Percentiles rank a stretch among this genome's conserved stretches.
phyloP scores from a whole-genome alignment of 345 rosid species.

The Arabidopsis arenosa region DNA sequence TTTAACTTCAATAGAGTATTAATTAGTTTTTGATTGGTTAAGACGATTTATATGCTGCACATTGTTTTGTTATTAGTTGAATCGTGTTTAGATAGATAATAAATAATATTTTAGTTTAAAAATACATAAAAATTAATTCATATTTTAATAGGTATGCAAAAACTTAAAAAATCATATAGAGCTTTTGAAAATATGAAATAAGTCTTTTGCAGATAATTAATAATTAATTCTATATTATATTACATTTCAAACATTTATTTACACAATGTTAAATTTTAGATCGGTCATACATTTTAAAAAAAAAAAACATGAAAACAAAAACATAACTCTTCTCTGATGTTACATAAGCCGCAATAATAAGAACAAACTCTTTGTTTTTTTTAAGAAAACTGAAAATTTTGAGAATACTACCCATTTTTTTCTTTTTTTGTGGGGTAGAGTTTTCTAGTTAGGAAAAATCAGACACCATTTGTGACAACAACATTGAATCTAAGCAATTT shows the following conservation, averaged over 20 bases:
- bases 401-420: conserved; percentile 29
- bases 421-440: neutral
- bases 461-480: conserved; percentile 40
- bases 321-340: conserved; percentile 20
- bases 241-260: conserved; percentile 18
- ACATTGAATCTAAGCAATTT: conserved; percentile 22
- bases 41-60: too few species aligned
- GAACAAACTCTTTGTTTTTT: neutral
- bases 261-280: neutral
- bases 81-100: too few species aligned
- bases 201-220: neutral
- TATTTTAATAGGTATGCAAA: too few species aligned
- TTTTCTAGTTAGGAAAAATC: conserved; percentile 37
- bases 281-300: neutral
- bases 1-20: too few species aligned
- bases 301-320: conserved; percentile 13
- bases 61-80: too few species aligned
- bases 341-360: conserved; percentile 30
- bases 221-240: neutral
- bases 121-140: too few species aligned
- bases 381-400: conserved; percentile 20
- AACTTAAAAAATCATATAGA: too few species aligned
- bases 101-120: too few species aligned
- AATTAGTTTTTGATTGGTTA: too few species aligned
- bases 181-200: neutral